These are phyloP conservation scores for Diaporthe amygdali DNA, from an alignment of 2,329 filamentous ascomycete genomes.

Conservation along the genomic window DNA sequence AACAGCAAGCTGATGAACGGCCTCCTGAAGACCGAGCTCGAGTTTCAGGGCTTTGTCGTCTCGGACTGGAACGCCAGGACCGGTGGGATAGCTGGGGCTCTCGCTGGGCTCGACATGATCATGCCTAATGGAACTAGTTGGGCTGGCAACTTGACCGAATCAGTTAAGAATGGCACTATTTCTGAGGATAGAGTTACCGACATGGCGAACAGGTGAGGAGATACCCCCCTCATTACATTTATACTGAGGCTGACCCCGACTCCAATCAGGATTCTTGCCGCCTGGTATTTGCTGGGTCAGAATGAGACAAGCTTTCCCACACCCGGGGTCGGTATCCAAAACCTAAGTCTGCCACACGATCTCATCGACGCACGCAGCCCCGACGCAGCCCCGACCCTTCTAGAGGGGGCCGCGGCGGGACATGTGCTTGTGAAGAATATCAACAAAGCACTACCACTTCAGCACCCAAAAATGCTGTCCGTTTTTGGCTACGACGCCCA, in stretches of 20 bases:
- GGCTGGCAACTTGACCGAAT: constrained; percentile 73
- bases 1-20: constrained; percentile 74
- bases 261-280: constrained; percentile 63
- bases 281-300: constrained; percentile 64
- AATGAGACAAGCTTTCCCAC: constrained; percentile 46
- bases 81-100: constrained; percentile 57
- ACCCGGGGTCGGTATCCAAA: constrained; percentile 63
- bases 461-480: constrained; percentile 59
- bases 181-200: constrained; percentile 75
- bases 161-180: constrained; percentile 79
- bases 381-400: constrained; percentile 46
- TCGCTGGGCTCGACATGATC: constrained; percentile 72
- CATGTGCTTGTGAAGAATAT: constrained; percentile 82
- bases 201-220: constrained; percentile 73
- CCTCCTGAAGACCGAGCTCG: constrained; percentile 66
- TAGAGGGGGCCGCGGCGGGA: constrained; percentile 62
- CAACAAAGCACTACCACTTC: constrained; percentile 66
- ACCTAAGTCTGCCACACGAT: constrained; percentile 55
- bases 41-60: constrained; percentile 72
- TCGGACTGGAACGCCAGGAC: constrained; percentile 75
- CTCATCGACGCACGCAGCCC: constrained; percentile 55
- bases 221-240: constrained; percentile 36
- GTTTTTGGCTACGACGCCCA: constrained; percentile 70
- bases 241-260: background rate
- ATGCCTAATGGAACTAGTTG: constrained; percentile 60